A percentile compares a stretch with the other conserved stretches of the same genome.
phyloP scores from a whole-genome alignment of 352 stramenopile species.

The Globisporangium megalacanthum region DNA sequence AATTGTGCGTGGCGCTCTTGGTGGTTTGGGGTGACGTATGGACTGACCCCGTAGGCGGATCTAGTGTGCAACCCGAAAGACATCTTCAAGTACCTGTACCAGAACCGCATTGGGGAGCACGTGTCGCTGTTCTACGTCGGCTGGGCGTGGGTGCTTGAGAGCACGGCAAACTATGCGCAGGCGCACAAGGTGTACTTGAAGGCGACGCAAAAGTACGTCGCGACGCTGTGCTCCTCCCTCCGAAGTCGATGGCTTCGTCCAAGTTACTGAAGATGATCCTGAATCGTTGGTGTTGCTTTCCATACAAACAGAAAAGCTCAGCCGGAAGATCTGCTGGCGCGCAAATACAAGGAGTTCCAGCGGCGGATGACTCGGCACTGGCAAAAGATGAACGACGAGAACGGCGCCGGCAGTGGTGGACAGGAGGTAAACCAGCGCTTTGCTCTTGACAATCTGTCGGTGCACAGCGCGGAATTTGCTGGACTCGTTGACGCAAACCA shows the following conservation, averaged over 20 bases:
- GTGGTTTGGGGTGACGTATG: neutral
- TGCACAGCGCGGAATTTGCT: conserved; percentile 41
- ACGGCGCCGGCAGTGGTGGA: conserved; percentile 9
- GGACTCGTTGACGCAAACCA: conserved; percentile 52
- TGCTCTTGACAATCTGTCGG: conserved; percentile 59
- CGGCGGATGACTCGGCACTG: conserved; percentile 79
- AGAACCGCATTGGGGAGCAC: conserved; percentile 80
- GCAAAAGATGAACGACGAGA: conserved; percentile 58
- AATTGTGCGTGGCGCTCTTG: neutral
- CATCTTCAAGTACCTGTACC: conserved; percentile 87
- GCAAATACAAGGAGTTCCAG: conserved; percentile 83
- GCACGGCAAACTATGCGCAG: conserved; percentile 72
- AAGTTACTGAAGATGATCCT: neutral
- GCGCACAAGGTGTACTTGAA: conserved; percentile 86
- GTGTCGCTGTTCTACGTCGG: conserved; percentile 83
- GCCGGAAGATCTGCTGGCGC: conserved; percentile 55
- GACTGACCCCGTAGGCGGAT: conserved; percentile 47
- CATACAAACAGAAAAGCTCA: conserved; percentile 47
- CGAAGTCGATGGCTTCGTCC: neutral
- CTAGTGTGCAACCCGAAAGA: conserved; percentile 83
- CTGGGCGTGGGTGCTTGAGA: conserved; percentile 82
- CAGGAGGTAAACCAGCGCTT: conserved; percentile 46
- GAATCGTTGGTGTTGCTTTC: conserved; percentile 4
- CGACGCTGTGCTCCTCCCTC: neutral
- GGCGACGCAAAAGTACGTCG: conserved; percentile 75